phyloP scores from a whole-genome alignment of 176 grass and related monocot genomes.

The Avena insularis region DNA sequence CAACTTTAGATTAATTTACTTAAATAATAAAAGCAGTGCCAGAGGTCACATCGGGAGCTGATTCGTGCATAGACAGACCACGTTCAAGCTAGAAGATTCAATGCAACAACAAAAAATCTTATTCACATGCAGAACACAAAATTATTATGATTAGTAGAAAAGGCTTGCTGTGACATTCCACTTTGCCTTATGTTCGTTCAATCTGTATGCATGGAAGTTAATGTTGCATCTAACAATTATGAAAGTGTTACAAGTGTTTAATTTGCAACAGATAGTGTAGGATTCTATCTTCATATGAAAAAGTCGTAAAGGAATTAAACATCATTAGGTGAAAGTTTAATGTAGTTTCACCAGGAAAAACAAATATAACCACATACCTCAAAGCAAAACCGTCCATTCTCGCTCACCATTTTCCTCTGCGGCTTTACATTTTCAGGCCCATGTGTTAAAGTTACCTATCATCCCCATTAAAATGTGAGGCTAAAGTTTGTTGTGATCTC shows the following conservation, averaged over 20 bases:
- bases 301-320: neutral
- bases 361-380: conserved; percentile 59
- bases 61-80: conserved; percentile 34
- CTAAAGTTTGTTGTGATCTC: conserved; percentile 10
- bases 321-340: conserved; percentile 17
- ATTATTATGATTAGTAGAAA: conserved; percentile 6
- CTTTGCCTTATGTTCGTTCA: conserved; percentile 23
- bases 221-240: conserved; percentile 16
- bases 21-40: conserved; percentile 14
- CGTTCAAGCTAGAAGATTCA: neutral
- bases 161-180: neutral
- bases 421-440: conserved; percentile 84
- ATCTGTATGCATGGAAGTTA: conserved; percentile 30
- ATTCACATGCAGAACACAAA: neutral
- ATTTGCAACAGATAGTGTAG: conserved; percentile 3
- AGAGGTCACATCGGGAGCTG: neutral
- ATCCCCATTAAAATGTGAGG: conserved; percentile 38
- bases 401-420: conserved; percentile 68
- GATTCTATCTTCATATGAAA: conserved; percentile 9
- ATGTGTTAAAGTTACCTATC: conserved; percentile 81
- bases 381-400: conserved; percentile 92
- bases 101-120: conserved; percentile 1
- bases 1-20: conserved; percentile 9
- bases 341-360: neutral
- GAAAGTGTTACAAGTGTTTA: neutral